Conservation (phyloP, 345 rosid species). For the Gossypium rotundifolium region DNA sequence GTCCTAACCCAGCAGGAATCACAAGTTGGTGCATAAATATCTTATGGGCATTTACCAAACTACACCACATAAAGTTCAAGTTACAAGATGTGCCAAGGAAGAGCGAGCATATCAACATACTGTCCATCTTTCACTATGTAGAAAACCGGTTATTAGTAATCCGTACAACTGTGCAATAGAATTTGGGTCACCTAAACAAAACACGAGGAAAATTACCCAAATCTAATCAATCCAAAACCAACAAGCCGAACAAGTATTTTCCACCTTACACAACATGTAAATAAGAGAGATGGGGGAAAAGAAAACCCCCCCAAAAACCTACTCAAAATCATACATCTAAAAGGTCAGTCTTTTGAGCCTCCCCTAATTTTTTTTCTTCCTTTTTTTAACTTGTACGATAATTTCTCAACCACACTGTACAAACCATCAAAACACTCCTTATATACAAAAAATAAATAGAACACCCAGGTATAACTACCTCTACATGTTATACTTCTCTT, state of each 20-base stretch:
- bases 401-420: slow-evolving; percentile 49
- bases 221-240: slow-evolving; percentile 24
- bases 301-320: slow-evolving; percentile 18
- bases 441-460: slow-evolving; percentile 34
- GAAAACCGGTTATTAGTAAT: slow-evolving; percentile 21
- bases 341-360: slow-evolving; percentile 28
- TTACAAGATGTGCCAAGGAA: neutral
- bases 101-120: neutral
- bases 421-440: slow-evolving; percentile 41
- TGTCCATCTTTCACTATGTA: slow-evolving; percentile 18
- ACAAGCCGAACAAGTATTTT: slow-evolving; percentile 7
- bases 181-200: slow-evolving; percentile 29
- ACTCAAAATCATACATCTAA: slow-evolving; percentile 34
- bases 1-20: neutral
- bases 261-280: slow-evolving; percentile 7
- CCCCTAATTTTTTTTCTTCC: slow-evolving; percentile 1
- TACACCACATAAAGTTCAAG: neutral
- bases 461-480: slow-evolving; percentile 20
- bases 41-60: neutral
- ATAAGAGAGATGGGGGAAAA: slow-evolving; percentile 11
- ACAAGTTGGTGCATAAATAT: neutral
- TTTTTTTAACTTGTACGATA: slow-evolving; percentile 2
- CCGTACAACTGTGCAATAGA: slow-evolving; percentile 4
- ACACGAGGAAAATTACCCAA: slow-evolving; percentile 26
- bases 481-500: slow-evolving; percentile 4